A percentile compares a stretch with the other conserved stretches of the same genome.
Evolutionary conservation across 1,284 basidiomycete genomes (phyloP).

Genomic region (Ceratobasidium sp.): DNA sequence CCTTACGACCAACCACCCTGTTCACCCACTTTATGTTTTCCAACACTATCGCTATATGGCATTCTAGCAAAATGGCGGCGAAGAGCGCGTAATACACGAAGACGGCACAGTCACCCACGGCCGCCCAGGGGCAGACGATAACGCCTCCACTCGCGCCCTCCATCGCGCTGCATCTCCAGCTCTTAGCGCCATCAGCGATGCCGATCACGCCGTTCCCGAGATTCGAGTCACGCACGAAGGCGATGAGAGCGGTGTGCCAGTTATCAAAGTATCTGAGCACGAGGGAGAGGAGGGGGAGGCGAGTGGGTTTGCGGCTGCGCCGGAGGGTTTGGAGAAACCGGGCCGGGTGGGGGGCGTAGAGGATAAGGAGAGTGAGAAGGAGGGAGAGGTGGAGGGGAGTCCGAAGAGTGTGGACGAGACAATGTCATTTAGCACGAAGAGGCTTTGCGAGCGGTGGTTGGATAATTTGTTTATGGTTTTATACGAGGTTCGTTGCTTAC

Average conservation of each 20-base stretch:
- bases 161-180: slow-evolving; percentile 8
- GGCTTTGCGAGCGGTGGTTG: slow-evolving; percentile 97
- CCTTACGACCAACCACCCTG: background rate
- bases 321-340: slow-evolving; percentile 67
- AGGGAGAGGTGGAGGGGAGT: slow-evolving; percentile 53
- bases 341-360: slow-evolving; percentile 68
- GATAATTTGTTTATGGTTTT: slow-evolving; percentile 99
- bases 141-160: slow-evolving; percentile 75
- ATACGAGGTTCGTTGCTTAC: slow-evolving; percentile 86
- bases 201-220: slow-evolving; percentile 51
- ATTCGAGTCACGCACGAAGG: slow-evolving; percentile 53
- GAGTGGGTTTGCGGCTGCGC: slow-evolving; percentile 52
- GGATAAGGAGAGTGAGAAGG: slow-evolving; percentile 54
- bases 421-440: slow-evolving; percentile 95
- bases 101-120: slow-evolving; percentile 63
- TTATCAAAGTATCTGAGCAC: slow-evolving; percentile 85
- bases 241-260: slow-evolving; percentile 71
- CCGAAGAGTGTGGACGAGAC: slow-evolving; percentile 61
- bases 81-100: slow-evolving; percentile 65
- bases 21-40: background rate
- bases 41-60: slow-evolving; percentile 54
- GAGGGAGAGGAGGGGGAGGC: slow-evolving; percentile 56
- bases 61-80: slow-evolving; percentile 19
- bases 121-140: slow-evolving; percentile 68
- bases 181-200: slow-evolving; percentile 42